Percentiles rank a stretch among this genome's conserved stretches.
phyloP scores from a whole-genome alignment of 768 basidiomycete species.

The Boletales sp. region DNA sequence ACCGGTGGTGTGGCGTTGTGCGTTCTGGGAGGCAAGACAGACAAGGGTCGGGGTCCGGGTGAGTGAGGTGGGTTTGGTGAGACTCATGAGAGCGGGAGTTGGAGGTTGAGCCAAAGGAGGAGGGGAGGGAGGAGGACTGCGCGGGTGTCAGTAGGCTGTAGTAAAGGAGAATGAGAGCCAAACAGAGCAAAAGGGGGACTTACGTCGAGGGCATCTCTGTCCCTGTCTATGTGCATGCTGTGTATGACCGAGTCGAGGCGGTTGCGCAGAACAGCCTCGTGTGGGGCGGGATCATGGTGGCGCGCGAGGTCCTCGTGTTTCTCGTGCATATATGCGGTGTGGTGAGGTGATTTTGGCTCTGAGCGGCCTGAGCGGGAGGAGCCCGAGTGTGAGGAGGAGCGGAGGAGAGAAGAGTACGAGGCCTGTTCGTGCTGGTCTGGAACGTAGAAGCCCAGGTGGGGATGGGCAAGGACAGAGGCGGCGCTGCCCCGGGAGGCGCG shows the following conservation, averaged over 20 bases:
- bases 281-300: conserved; percentile 38
- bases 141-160: conserved; percentile 13
- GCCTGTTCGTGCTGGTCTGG: conserved; percentile 30
- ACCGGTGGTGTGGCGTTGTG: conserved; percentile 5
- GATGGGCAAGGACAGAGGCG: conserved; percentile 11
- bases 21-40: conserved; percentile 3
- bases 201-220: conserved; percentile 19
- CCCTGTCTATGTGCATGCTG: conserved; percentile 26
- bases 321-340: conserved; percentile 12
- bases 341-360: conserved; percentile 13
- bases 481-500: conserved; percentile 21
- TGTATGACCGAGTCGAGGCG: conserved; percentile 52
- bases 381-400: conserved; percentile 25
- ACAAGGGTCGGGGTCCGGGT: conserved; percentile 19
- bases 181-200: conserved; percentile 6
- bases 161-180: conserved; percentile 13
- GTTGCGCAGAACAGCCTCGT: conserved; percentile 51
- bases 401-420: conserved; percentile 21
- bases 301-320: conserved; percentile 18
- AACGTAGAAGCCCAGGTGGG: conserved; percentile 26
- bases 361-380: conserved; percentile 27
- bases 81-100: conserved; percentile 27
- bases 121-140: conserved; percentile 27
- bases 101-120: conserved; percentile 29
- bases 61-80: conserved; percentile 21